A percentile compares a stretch with the other conserved stretches of the same genome.
Evolutionary conservation across 148 eudicot species (phyloP).

Genomic region (Amaranthus hypochondriacus): DNA sequence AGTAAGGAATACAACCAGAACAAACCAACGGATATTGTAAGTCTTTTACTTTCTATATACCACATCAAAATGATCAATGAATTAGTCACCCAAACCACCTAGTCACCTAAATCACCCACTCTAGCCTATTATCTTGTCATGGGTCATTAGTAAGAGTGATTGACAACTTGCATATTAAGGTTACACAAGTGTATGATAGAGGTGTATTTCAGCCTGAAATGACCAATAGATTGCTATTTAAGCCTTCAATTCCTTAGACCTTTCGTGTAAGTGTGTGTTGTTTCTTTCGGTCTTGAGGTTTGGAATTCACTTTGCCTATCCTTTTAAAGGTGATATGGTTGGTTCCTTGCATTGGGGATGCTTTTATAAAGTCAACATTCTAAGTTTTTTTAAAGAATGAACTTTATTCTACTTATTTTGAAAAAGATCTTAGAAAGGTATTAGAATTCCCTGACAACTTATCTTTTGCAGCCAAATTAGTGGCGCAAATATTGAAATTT

Average conservation of each 20-base stretch:
- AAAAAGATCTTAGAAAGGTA: no score
- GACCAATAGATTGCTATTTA: not conserved
- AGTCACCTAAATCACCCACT: not conserved
- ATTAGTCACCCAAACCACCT: not conserved
- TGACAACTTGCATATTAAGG: not conserved
- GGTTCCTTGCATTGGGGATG: no score
- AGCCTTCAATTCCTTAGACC: not conserved
- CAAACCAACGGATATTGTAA: constrained; percentile 81
- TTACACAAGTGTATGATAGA: not conserved
- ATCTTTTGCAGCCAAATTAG: not conserved
- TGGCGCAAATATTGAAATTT: not conserved
- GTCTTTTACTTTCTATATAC: constrained; percentile 9
- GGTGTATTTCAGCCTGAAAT: not conserved
- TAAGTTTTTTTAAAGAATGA: no score
- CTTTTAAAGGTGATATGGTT: not conserved
- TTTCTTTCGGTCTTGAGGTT: not conserved
- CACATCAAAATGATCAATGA: not conserved
- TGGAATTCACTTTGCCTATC: no score
- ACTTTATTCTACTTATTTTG: no score
- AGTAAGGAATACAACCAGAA: constrained; percentile 78
- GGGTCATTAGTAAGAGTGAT: not conserved
- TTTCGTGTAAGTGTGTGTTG: not conserved
- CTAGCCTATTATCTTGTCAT: not conserved
- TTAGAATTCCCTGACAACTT: no score
- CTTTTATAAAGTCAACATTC: no score